phyloP scores from a whole-genome alignment of 805 yeast genomes.

The Starmerella khaoyaiensis region DNA sequence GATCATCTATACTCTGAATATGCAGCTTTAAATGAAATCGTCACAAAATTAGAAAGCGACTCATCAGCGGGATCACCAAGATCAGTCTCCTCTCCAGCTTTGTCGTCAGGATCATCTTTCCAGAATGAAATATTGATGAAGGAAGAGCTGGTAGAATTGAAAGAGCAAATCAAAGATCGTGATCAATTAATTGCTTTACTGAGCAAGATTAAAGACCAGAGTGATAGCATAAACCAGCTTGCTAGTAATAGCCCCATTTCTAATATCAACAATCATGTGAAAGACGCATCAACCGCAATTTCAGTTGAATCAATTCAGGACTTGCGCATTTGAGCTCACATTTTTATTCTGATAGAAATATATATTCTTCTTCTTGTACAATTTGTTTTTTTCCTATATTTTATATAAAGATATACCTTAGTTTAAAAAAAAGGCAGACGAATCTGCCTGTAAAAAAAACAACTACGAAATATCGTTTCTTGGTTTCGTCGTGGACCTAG shows the following conservation, averaged over 20 bases:
- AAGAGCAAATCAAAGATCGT: slow-evolving; percentile 28
- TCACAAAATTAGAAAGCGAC: slow-evolving; percentile 10
- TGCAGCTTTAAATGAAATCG: slow-evolving; percentile 14
- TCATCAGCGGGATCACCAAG: neutral
- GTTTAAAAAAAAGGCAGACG: too few species aligned
- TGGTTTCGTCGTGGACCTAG: too few species aligned
- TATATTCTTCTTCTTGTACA: neutral
- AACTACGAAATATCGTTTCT: neutral
- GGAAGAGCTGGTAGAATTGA: slow-evolving; percentile 54
- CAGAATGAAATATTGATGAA: slow-evolving; percentile 27
- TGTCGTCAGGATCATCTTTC: neutral
- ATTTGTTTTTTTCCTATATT: slow-evolving; percentile 7
- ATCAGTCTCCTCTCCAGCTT: neutral
- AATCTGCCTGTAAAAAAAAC: too few species aligned
- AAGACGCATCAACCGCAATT: neutral
- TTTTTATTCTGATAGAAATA: too few species aligned
- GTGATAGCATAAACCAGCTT: too few species aligned
- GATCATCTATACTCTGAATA: slow-evolving; percentile 14
- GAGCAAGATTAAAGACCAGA: slow-evolving; percentile 1
- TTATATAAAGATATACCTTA: slow-evolving; percentile 1
- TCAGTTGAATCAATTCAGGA: slow-evolving; percentile 10
- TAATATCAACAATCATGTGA: too few species aligned
- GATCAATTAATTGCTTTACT: slow-evolving; percentile 10
- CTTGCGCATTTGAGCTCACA: slow-evolving; percentile 4
- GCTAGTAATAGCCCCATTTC: too few species aligned